These are phyloP conservation scores for Apodospora peruviana DNA, from an alignment of 495 filamentous ascomycete genomes.

Conservation along the genomic window DNA sequence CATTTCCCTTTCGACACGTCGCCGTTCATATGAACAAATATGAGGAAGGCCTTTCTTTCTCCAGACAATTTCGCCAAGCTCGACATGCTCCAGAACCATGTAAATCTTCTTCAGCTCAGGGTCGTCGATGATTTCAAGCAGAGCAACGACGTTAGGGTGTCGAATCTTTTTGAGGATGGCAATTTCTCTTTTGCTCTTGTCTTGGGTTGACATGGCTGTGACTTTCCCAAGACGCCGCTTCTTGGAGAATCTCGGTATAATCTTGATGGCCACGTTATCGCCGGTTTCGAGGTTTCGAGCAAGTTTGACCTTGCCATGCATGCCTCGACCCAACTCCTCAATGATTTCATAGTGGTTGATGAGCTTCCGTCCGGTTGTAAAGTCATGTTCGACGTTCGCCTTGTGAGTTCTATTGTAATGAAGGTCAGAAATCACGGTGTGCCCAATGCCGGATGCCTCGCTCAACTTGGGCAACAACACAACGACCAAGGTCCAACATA, in stretches of 20 bases:
- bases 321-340: conserved; percentile 88
- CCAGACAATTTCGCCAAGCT: conserved; percentile 91
- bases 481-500: neutral
- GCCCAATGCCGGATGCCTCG: conserved; percentile 2
- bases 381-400: conserved; percentile 81
- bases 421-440: neutral
- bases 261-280: conserved; percentile 93
- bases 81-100: conserved; percentile 91
- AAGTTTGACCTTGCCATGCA: conserved; percentile 96
- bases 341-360: conserved; percentile 98
- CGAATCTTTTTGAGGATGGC: conserved; percentile 97
- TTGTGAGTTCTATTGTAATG: conserved; percentile 62
- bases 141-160: conserved; percentile 88
- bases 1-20: conserved; percentile 67
- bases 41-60: conserved; percentile 74
- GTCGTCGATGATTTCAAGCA: conserved; percentile 97
- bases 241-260: conserved; percentile 92
- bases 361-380: conserved; percentile 81
- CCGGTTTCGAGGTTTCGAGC: conserved; percentile 71
- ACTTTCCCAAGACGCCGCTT: conserved; percentile 78
- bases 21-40: conserved; percentile 75
- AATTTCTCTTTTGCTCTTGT: conserved; percentile 95
- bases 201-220: conserved; percentile 58
- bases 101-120: conserved; percentile 95
- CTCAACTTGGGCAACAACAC: neutral